Evolutionary conservation across 1,284 basidiomycete genomes (phyloP).

Genomic region (Ganoderma boninense): DNA sequence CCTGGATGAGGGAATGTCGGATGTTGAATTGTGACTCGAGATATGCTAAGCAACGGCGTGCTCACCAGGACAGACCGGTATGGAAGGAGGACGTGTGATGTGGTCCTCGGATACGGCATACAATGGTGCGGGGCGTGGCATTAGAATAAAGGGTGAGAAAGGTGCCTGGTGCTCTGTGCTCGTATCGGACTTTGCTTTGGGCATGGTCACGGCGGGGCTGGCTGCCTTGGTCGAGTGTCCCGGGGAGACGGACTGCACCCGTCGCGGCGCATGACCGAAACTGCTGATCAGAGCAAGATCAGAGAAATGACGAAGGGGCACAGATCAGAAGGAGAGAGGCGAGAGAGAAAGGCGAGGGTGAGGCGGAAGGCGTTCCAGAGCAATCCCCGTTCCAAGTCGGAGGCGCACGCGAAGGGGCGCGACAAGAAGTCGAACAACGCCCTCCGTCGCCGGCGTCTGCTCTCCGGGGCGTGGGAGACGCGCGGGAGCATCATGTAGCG

Average conservation of each 20-base stretch:
- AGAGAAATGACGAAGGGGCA: slow-evolving; percentile 5
- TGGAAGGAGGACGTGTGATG: background rate
- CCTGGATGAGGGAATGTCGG: slow-evolving; percentile 14
- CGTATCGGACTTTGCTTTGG: background rate
- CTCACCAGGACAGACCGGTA: background rate
- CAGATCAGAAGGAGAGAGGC: slow-evolving; percentile 17
- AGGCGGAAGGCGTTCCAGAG: slow-evolving; percentile 9
- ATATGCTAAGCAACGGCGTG: slow-evolving; percentile 10
- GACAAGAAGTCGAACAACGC: background rate
- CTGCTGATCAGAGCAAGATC: background rate
- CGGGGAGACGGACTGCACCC: background rate
- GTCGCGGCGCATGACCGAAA: background rate
- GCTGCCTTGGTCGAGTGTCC: background rate
- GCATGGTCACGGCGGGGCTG: background rate
- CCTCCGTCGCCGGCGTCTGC: background rate
- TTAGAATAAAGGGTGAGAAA: background rate
- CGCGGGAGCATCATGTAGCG: slow-evolving; percentile 9
- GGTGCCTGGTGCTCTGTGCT: background rate
- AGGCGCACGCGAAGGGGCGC: slow-evolving; percentile 13
- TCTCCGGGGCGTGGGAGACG: slow-evolving; percentile 11
- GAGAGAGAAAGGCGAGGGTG: background rate
- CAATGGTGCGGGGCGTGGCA: background rate
- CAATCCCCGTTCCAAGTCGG: slow-evolving; percentile 19
- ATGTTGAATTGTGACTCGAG: slow-evolving; percentile 7
- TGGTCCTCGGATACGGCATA: background rate